Evolutionary conservation across 2,329 filamentous ascomycete genomes (phyloP), one percentile per base, ranked within the genome.

Genomic region (Calcarisporium arbuscula): DNA sequence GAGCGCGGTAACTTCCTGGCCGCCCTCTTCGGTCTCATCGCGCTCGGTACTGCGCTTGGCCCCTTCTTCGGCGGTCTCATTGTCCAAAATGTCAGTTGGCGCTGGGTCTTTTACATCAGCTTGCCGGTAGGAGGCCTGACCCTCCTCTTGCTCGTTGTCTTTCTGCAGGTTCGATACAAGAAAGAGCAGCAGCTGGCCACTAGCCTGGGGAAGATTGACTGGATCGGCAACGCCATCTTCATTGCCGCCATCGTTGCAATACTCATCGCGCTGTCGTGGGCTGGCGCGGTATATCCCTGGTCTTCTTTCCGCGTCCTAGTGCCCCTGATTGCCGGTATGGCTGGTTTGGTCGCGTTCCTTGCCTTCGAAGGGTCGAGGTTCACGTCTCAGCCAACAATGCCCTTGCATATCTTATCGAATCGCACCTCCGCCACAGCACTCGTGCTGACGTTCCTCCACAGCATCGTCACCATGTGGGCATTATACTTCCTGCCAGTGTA

Each of bases 401-500:
- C 41, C 5, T 16, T 27, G 8, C 38, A 27, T 10, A 26, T 43
- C 10, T 43, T 41, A 20, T 12, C 12, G 8, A 41, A 38, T 23
- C 8, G 35, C n/a, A 41, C 5, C 41, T 58, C 12, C 38, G 61
- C 4, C 36, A 54, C 19, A 33, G 47, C 12, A 5, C 32, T 32
- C 16, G 19, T 38, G 17, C 39, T 57, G 2, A 53, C 50, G 36
- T 51, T 49, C 8, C 36, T 65, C 6, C 62, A 59, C 0, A 52
- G 51, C n/a, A 43, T 48, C 4, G 31, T 58, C 5, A n/a, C 30
- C n/a, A 15, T 28, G 10, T 21, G 14, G 14, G 22, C 23, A 5
- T 28, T 19, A n/a, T 63, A 58, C 46, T 68, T 68, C 39, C 42
- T 68, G 0, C 64, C 67, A 0, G 47, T 71, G 6, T 72, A 69